A percentile compares a stretch with the other conserved stretches of the same genome.
Evolutionary conservation across 768 basidiomycete species (phyloP).

Genomic region (Lactarius sp.): DNA sequence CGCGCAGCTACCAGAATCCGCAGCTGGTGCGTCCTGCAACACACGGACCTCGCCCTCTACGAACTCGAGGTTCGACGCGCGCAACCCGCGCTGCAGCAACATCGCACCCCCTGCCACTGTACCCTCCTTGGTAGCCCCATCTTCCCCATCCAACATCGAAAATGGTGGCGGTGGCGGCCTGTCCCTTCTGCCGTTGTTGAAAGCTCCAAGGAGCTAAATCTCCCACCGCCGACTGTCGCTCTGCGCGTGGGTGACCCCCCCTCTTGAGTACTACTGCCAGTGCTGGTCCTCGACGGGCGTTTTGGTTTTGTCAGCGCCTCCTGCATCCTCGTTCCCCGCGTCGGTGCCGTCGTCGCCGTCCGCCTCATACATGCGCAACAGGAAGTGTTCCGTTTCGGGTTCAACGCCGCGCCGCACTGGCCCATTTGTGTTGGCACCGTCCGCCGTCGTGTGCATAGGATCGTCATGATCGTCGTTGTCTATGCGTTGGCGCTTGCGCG

Average conservation of each 20-base stretch:
- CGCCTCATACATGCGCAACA: conserved; percentile 24
- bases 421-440: not conserved
- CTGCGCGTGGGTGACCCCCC: not conserved
- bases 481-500: conserved; percentile 25
- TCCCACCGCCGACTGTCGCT: conserved; percentile 13
- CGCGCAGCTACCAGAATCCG: no score
- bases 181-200: not conserved
- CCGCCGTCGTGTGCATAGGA: not conserved
- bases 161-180: no score
- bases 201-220: conserved; percentile 8
- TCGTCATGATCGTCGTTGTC: conserved; percentile 6
- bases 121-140: no score
- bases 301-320: not conserved
- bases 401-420: conserved; percentile 26
- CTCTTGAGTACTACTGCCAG: not conserved
- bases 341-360: conserved; percentile 7
- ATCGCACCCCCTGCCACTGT: no score
- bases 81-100: no score
- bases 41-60: no score
- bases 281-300: no score
- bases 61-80: no score
- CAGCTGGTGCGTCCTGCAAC: no score
- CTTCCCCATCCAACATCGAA: no score
- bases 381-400: conserved; percentile 34
- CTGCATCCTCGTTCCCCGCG: not conserved